Evolutionary conservation across 139 green algal species (phyloP), one percentile per base, ranked within the genome.

Genomic region (Chlorella sp.): DNA sequence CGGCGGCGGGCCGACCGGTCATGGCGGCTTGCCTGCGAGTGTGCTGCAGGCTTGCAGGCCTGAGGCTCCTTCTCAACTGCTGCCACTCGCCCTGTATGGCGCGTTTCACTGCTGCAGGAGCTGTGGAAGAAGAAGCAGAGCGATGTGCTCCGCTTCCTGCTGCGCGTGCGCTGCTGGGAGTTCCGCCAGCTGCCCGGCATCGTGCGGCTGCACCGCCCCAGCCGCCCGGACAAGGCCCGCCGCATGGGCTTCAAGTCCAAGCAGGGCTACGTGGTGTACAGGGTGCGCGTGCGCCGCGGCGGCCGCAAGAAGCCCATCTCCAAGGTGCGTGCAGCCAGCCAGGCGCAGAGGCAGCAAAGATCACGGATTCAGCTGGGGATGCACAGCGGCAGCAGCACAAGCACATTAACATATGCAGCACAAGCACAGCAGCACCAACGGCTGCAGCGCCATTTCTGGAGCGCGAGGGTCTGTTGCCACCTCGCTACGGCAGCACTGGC

Each of bases 81-180:
- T 57, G 48, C 48, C 48, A 5, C 48, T 57, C 48, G 7, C 9
- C 48, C 48, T 57, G 48, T 9, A 57, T 57, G 71, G 28, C 39
- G 71, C 71, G 37, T 78, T 39, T 30, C 24, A 99, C 97, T 99
- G 99, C 93, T 88, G 12, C 61, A 88, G 48, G 98, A 99, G 97
- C 94, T 99, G 34, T 99, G 96, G 96, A 96, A 97, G 92, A 97
- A 97, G 94, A 99, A 99, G 96, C 98, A 99, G 96, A 98, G 95
- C 91, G 98, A 99, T 97, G 97, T 99, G 88, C 92, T 99, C 78
- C 97, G 98, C 89, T 99, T 99, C 94, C 93, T 99, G 86, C 96
- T 99, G 85, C 97, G 98, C 88, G 96, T 99, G n/a, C 95, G 98
- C 19, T 99, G 97, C 96, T 99, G 98, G 98, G 98, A 99, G 96